Evolutionary conservation across 106 monocot genomes (phyloP).

Genomic region (Cymbidium sinense): DNA sequence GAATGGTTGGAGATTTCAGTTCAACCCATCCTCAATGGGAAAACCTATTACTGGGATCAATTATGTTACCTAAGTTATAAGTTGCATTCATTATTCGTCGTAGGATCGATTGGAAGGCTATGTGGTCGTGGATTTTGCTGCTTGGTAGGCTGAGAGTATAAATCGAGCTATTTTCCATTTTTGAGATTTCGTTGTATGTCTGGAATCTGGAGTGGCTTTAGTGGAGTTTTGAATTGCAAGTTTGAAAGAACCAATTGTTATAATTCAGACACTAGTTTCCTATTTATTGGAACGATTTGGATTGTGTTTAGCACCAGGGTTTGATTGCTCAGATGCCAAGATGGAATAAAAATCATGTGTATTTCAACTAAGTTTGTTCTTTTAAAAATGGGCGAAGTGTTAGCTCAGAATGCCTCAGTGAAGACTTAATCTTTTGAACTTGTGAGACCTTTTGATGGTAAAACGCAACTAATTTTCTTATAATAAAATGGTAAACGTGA

Average conservation of each 20-base stretch:
- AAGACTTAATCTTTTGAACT: too few species aligned
- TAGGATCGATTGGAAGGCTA: background rate
- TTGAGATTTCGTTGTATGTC: background rate
- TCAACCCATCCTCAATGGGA: background rate
- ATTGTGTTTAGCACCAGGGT: slow-evolving; percentile 4
- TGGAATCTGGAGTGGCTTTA: too few species aligned
- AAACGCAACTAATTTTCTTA: background rate
- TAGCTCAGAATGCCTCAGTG: too few species aligned
- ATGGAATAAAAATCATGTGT: background rate
- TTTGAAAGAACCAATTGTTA: background rate
- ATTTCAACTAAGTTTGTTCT: background rate
- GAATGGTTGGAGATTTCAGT: background rate
- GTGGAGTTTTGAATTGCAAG: too few species aligned
- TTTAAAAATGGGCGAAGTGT: too few species aligned
- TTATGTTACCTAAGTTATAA: background rate
- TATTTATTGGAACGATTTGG: background rate
- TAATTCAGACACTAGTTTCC: background rate
- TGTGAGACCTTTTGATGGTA: too few species aligned
- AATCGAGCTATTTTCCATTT: background rate
- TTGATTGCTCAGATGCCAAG: background rate
- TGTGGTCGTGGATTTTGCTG: background rate
- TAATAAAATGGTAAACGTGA: background rate
- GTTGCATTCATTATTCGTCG: background rate
- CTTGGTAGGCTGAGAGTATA: background rate
- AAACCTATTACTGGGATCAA: background rate